These are phyloP conservation scores for Naganishia cerealis DNA, from an alignment of 1,284 basidiomycete species.

Conservation along the genomic window DNA sequence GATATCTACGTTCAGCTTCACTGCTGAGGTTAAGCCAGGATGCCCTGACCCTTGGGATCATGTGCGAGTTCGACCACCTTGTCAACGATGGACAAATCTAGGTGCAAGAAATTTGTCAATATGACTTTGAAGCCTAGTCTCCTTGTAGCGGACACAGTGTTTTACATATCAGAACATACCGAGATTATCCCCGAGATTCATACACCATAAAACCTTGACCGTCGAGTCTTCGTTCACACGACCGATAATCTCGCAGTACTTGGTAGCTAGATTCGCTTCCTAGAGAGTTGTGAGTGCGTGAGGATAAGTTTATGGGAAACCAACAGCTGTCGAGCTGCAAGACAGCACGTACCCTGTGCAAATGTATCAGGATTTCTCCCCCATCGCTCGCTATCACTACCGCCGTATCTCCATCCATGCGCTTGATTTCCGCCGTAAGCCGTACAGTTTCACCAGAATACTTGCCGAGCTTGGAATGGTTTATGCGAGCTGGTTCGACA, in stretches of 20 bases:
- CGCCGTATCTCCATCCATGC: slow-evolving; percentile 61
- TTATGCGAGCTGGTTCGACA: slow-evolving; percentile 46
- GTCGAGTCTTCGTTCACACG: slow-evolving; percentile 63
- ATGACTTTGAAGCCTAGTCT: slow-evolving; percentile 29
- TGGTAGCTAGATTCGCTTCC: slow-evolving; percentile 60
- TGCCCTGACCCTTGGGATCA: slow-evolving; percentile 46
- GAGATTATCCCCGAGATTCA: slow-evolving; percentile 66
- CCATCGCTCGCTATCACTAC: slow-evolving; percentile 71
- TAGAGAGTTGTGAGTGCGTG: slow-evolving; percentile 43
- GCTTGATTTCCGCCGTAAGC: slow-evolving; percentile 68
- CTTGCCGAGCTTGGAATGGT: slow-evolving; percentile 43
- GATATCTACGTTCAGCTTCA: neutral
- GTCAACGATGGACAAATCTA: slow-evolving; percentile 25
- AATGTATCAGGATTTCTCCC: slow-evolving; percentile 62
- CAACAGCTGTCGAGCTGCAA: neutral
- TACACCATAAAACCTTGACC: slow-evolving; percentile 64
- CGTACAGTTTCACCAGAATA: slow-evolving; percentile 62
- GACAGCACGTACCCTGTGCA: slow-evolving; percentile 56
- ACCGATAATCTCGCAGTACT: slow-evolving; percentile 75
- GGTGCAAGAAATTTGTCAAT: slow-evolving; percentile 48
- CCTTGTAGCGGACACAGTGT: neutral
- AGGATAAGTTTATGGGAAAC: neutral
- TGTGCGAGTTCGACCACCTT: slow-evolving; percentile 47
- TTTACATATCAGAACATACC: slow-evolving; percentile 58
- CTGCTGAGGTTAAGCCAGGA: slow-evolving; percentile 37